phyloP scores from a whole-genome alignment of 2,329 filamentous ascomycete genomes.

The Metarhizium guizhouense region DNA sequence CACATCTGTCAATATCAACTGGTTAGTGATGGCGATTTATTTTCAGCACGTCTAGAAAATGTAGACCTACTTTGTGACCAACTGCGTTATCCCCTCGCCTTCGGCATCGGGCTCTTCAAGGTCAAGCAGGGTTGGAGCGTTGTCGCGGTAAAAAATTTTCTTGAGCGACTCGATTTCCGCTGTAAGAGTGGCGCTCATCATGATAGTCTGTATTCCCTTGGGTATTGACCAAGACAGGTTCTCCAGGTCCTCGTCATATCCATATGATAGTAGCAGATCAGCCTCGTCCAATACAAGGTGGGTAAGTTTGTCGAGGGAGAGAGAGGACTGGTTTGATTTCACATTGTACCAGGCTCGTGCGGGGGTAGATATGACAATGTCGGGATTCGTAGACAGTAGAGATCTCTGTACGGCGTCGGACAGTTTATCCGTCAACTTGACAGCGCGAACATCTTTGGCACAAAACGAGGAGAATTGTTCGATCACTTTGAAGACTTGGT shows the following conservation, averaged over 20 bases:
- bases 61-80: conserved; percentile 60
- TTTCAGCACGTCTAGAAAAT: neutral
- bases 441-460: conserved; percentile 69
- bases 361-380: conserved; percentile 86
- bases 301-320: conserved; percentile 62
- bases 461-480: conserved; percentile 74
- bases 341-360: conserved; percentile 73
- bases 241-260: conserved; percentile 83
- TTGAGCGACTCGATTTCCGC: conserved; percentile 81
- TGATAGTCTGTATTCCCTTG: conserved; percentile 76
- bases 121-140: conserved; percentile 67
- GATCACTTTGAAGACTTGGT: conserved; percentile 76
- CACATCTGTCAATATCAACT: conserved; percentile 46
- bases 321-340: conserved; percentile 50
- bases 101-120: conserved; percentile 75
- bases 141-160: conserved; percentile 64
- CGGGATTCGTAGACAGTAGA: conserved; percentile 74
- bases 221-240: conserved; percentile 70
- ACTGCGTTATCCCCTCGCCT: conserved; percentile 72
- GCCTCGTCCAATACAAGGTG: conserved; percentile 90
- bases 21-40: neutral
- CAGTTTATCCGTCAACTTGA: conserved; percentile 86
- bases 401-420: conserved; percentile 83
- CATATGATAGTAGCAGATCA: conserved; percentile 87
- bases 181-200: conserved; percentile 90